phyloP scores from a whole-genome alignment of 2,329 filamentous ascomycete genomes.

The Xylaria sp. region DNA sequence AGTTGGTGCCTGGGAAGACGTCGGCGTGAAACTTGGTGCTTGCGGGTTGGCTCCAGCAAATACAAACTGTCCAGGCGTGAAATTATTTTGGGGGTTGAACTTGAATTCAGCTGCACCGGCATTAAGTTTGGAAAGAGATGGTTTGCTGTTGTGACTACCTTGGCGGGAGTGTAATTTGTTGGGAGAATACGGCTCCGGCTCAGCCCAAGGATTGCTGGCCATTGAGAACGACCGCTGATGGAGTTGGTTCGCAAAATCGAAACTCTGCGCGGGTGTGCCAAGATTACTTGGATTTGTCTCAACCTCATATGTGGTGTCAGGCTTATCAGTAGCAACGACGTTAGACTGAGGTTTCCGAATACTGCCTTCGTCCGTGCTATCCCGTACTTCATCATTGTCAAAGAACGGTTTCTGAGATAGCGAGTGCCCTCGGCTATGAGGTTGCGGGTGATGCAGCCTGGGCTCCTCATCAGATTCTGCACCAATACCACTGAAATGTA shows the following conservation, averaged over 20 bases:
- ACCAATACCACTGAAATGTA: slow-evolving; percentile 64
- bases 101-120: slow-evolving; percentile 91
- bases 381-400: slow-evolving; percentile 62
- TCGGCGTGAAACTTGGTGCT: slow-evolving; percentile 58
- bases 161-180: slow-evolving; percentile 54
- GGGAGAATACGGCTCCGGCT: slow-evolving; percentile 56
- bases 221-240: slow-evolving; percentile 68
- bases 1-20: slow-evolving; percentile 57
- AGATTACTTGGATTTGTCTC: slow-evolving; percentile 80
- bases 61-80: slow-evolving; percentile 62
- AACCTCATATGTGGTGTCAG: slow-evolving; percentile 71
- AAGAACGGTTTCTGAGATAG: slow-evolving; percentile 74
- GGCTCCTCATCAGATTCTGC: slow-evolving; percentile 65
- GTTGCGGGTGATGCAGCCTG: slow-evolving; percentile 76
- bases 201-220: slow-evolving; percentile 72
- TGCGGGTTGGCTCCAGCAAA: slow-evolving; percentile 56
- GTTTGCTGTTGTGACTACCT: slow-evolving; percentile 73
- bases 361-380: slow-evolving; percentile 53
- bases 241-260: slow-evolving; percentile 59
- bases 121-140: slow-evolving; percentile 83
- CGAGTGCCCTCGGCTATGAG: slow-evolving; percentile 79
- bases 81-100: slow-evolving; percentile 69
- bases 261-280: slow-evolving; percentile 69
- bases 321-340: slow-evolving; percentile 54
- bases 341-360: slow-evolving; percentile 54